Evolutionary conservation across 352 stramenopile genomes (phyloP).

Genomic region (Plasmopara halstedii): DNA sequence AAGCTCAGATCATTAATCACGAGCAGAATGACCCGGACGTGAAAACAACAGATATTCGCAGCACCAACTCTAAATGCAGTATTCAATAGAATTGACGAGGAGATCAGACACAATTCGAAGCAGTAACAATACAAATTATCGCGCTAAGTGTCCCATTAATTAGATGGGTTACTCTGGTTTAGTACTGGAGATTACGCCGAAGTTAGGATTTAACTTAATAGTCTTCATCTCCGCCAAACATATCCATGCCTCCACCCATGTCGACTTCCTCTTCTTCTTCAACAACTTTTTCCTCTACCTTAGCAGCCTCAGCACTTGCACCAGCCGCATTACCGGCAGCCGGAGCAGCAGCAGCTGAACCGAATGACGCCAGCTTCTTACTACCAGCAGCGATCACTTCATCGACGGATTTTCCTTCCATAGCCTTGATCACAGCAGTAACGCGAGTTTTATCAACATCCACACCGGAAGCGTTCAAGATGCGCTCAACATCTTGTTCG

Average conservation of each 20-base stretch:
- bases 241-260: slow-evolving; percentile 82
- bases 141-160: slow-evolving; percentile 78
- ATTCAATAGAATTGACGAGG: slow-evolving; percentile 29
- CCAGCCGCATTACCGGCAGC: slow-evolving; percentile 42
- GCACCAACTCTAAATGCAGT: slow-evolving; percentile 35
- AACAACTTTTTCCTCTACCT: slow-evolving; percentile 59
- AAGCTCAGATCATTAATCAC: slow-evolving; percentile 90
- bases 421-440: slow-evolving; percentile 63
- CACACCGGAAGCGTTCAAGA: slow-evolving; percentile 87
- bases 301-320: slow-evolving; percentile 36
- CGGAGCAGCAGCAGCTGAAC: slow-evolving; percentile 45
- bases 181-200: slow-evolving; percentile 9
- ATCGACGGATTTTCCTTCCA: slow-evolving; percentile 79
- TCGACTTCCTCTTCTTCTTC: slow-evolving; percentile 83
- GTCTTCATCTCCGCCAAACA: slow-evolving; percentile 83
- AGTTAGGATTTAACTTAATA: slow-evolving; percentile 50
- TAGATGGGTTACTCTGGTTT: slow-evolving; percentile 49
- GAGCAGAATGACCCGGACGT: slow-evolving; percentile 86
- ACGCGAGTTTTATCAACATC: slow-evolving; percentile 78
- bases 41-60: slow-evolving; percentile 64
- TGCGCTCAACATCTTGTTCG: slow-evolving; percentile 86
- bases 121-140: slow-evolving; percentile 4
- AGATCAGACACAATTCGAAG: background rate
- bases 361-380: slow-evolving; percentile 80
- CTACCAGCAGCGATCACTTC: slow-evolving; percentile 75